Base-by-base conservation (phyloP, 345 rosid genomes). In the Melastoma malabathricum region DNA sequence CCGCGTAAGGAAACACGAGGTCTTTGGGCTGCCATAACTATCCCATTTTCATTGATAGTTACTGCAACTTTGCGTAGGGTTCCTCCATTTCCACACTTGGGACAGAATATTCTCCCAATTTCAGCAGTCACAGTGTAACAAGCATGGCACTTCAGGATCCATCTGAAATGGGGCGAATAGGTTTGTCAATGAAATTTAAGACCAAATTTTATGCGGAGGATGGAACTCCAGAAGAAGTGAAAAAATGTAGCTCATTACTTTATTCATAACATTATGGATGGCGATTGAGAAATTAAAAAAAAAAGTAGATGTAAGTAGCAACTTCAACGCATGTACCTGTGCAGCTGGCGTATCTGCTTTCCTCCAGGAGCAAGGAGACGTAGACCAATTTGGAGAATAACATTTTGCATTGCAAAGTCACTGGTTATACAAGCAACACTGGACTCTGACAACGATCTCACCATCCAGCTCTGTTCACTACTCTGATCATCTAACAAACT, bases 331-430 rank as follows among this genome's bases (percentile, higher is more conserved):
- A 44, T 27, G 22, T 71, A 87, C 97, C 98, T 84, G 48, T 83
- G 79, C n/a, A 92, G 67, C 67, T 84, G 84, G 46, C 82, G 88
- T 55, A 92, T 87, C 61, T 92, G 98, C 81, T 71, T 76, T 57
- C 97, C 98, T 39, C 88, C 89, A 7, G 95, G 83, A 53, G 95
- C 97, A 58, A 87, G 68, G 43, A 92, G 68, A 38, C 97, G 82
- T 57, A 92, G 80, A 18, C 97, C 98, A 85, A 92, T 84, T 77
- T 84, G 98, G 57, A 92, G 80, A 51, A 92, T 77, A 65, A 84
- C 97, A 68, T 92, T 92, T 70, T 92, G 97, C 97, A 87, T 87
- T 1, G 98, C 97, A 66, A 57, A 88, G 70, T 92, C 98, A 58
- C 84, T 73, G 50, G 97, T 92, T 51, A 92, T 73, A 64, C 98